Conservation (phyloP, 1,284 basidiomycete species). For the Moesziomyces aphidis region DNA sequence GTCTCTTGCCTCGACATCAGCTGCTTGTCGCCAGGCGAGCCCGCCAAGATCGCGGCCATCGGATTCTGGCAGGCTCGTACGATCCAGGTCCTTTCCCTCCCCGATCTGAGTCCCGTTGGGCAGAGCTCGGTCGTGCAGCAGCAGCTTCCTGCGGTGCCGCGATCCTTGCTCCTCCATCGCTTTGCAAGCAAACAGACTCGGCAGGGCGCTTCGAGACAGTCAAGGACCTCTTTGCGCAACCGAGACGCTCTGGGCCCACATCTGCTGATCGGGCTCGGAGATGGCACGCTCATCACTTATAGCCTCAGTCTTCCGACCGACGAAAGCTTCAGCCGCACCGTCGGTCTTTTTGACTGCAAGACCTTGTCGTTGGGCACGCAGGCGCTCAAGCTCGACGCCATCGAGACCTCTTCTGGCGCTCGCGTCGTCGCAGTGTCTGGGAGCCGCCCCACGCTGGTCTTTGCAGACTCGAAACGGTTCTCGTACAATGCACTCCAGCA, state of each 20-base stretch:
- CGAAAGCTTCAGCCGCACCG: constrained; percentile 31
- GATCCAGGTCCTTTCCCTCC: constrained; percentile 75
- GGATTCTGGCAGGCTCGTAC: constrained; percentile 81
- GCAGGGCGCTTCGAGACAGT: background rate
- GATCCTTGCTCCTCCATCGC: constrained; percentile 78
- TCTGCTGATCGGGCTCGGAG: constrained; percentile 81
- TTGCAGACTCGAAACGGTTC: constrained; percentile 54
- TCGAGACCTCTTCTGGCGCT: constrained; percentile 44
- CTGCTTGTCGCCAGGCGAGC: constrained; percentile 42
- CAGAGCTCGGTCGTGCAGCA: constrained; percentile 27
- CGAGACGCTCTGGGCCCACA: constrained; percentile 64
- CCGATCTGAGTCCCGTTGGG: constrained; percentile 69
- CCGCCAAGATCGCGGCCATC: constrained; percentile 71
- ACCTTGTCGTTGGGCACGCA: constrained; percentile 76
- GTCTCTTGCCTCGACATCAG: constrained; percentile 66
- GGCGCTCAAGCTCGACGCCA: constrained; percentile 74
- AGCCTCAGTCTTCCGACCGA: constrained; percentile 61
- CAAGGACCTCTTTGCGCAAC: constrained; percentile 16
- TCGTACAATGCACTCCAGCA: constrained; percentile 60
- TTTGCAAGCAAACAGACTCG: constrained; percentile 70
- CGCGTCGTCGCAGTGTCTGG: constrained; percentile 60
- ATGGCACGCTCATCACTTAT: constrained; percentile 81
- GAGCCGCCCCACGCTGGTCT: constrained; percentile 64
- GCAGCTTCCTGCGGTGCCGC: constrained; percentile 71
- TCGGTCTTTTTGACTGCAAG: constrained; percentile 71